Evolutionary conservation across 495 filamentous ascomycete genomes (phyloP).

Genomic region (Xylaria venustula): DNA sequence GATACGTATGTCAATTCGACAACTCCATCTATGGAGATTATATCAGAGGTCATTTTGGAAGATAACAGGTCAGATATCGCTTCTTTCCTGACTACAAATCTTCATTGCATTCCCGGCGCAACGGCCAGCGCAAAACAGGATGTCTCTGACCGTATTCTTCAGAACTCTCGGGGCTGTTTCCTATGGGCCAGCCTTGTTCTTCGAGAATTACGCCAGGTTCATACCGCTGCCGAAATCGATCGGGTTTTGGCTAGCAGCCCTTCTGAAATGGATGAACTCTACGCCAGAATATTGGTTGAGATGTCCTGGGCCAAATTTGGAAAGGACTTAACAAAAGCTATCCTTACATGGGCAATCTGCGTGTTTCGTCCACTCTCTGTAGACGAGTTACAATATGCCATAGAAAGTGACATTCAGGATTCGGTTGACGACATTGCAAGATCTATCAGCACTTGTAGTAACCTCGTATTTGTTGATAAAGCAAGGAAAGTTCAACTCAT

Average conservation of each 20-base stretch:
- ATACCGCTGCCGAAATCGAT: constrained; percentile 29
- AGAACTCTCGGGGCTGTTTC: constrained; percentile 33
- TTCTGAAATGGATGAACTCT: constrained; percentile 22
- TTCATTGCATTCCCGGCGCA: constrained; percentile 7
- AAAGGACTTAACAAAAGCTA: constrained; percentile 20
- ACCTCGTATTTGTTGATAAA: constrained; percentile 14
- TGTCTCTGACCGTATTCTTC: constrained; percentile 31
- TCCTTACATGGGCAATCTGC: constrained; percentile 29
- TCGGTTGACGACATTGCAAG: constrained; percentile 14
- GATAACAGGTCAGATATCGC: background rate
- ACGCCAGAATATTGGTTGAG: constrained; percentile 22
- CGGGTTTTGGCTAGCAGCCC: constrained; percentile 25
- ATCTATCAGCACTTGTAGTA: constrained; percentile 8
- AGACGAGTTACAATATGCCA: background rate
- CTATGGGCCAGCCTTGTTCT: constrained; percentile 35
- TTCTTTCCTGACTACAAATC: background rate
- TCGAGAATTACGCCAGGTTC: constrained; percentile 26
- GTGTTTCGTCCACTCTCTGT: constrained; percentile 27
- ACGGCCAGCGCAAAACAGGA: constrained; percentile 12
- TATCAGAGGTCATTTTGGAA: constrained; percentile 13
- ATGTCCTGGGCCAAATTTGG: constrained; percentile 22
- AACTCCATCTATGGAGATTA: constrained; percentile 15
- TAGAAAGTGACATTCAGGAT: constrained; percentile 15
- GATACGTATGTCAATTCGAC: background rate
- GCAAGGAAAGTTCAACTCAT: constrained; percentile 12